Evolutionary conservation across 192 early-diverging fungal genomes (phyloP), one percentile per base, ranked within the genome.

Genomic region (Coemansia sp.): DNA sequence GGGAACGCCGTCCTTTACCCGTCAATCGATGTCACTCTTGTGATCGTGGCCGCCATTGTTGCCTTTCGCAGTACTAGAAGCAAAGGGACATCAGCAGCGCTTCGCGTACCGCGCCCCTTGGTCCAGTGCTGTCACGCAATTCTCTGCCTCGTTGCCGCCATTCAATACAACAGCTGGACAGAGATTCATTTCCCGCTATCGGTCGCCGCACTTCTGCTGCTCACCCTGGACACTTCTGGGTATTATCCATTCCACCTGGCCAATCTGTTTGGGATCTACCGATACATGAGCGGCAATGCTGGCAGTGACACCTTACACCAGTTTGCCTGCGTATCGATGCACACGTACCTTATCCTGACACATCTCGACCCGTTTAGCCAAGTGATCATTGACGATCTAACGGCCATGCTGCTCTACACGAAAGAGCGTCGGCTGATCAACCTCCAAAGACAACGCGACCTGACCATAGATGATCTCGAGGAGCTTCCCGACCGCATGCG

Each of bases 371-470:
- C 38, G 2, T 60, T 55, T n/a, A 62, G 60, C 55, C 59, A 55
- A n/a, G 34, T 34, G 25, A 40, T 47, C 8, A 22, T 72, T 22
- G 34, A 30, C 27, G 19, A 48, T 13, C 25, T 66, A 2, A 27
- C n/a, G 38, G 9, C 28, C 17, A 66, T 58, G 55, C 8, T 66
- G 17, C 25, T 65, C 2, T 66, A 48, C 34, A 41, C 10, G 7
- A 60, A 68, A 17, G 69, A 63, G 34, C 58, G 57, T 9, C 56
- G 59, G 47, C 75, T 78, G 40, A 57, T 78, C 5, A 27, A 29
- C 0, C 27, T 78, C n/a, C 37, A 53, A 28, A 53, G 34, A n/a
- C 0, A 64, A 11, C 69, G 75, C 59, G 58, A 61, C 13, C 36
- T 78, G 15, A 53, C 31, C 3, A 19, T 78, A 5, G 64, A 57